Conservation (phyloP, 805 yeast species). For the Middelhovenomyces tepae region DNA sequence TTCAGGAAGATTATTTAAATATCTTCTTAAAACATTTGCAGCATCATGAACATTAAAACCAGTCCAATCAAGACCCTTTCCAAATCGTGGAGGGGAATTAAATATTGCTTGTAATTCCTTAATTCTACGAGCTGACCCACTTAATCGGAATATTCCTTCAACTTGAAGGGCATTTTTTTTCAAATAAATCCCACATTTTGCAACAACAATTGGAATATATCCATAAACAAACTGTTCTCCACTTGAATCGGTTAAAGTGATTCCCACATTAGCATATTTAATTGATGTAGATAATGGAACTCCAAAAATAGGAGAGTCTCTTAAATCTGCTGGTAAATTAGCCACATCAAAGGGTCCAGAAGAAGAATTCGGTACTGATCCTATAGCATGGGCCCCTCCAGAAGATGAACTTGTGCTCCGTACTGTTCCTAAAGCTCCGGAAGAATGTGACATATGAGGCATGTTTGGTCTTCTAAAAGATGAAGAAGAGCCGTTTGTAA, state of each 20-base stretch:
- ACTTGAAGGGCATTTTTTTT: constrained; percentile 62
- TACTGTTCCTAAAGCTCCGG: constrained; percentile 18
- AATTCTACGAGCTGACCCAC: constrained; percentile 83
- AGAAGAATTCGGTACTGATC: constrained; percentile 8
- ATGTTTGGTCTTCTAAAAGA: constrained; percentile 24
- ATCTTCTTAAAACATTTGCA: constrained; percentile 80
- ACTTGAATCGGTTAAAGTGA: constrained; percentile 48
- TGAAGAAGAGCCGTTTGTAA: constrained; percentile 3
- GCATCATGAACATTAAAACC: constrained; percentile 96
- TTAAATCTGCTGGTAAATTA: constrained; percentile 10
- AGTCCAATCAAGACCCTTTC: constrained; percentile 82
- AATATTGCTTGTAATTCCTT: constrained; percentile 77
- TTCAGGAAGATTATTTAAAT: constrained; percentile 79
- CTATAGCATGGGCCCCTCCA: constrained; percentile 13
- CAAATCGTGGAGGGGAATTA: constrained; percentile 83
- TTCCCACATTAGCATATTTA: constrained; percentile 65
- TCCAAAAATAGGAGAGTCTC: constrained; percentile 55
- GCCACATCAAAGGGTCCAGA: not conserved
- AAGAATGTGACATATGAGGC: constrained; percentile 31
- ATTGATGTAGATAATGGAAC: constrained; percentile 66
- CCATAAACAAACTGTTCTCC: constrained; percentile 73
- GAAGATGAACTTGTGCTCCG: constrained; percentile 6
- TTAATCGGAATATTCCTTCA: constrained; percentile 89
- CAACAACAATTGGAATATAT: constrained; percentile 85
- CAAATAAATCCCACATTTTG: constrained; percentile 82